These are phyloP conservation scores for Kondoa subrosea DNA, from an alignment of 768 basidiomycete species.

Conservation along the genomic window DNA sequence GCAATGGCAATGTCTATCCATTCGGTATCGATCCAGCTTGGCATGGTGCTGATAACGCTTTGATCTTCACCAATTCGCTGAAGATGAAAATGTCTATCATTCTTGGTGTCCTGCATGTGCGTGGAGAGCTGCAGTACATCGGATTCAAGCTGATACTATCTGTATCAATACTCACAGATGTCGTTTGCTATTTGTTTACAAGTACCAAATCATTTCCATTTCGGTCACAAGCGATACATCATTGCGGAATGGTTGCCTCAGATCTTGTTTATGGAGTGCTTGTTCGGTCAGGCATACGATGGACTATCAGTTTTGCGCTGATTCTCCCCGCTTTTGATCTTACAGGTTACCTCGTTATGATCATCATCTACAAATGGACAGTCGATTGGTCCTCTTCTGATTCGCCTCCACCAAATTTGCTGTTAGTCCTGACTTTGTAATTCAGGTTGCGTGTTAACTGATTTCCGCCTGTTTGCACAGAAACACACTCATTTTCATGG, in stretches of 20 bases:
- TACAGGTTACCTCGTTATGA: slow-evolving; percentile 56
- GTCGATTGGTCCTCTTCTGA: slow-evolving; percentile 66
- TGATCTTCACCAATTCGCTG: slow-evolving; percentile 94
- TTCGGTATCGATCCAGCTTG: slow-evolving; percentile 90
- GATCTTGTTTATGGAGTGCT: slow-evolving; percentile 90
- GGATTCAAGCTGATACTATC: no score
- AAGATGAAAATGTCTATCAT: slow-evolving; percentile 99
- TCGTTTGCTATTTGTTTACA: slow-evolving; percentile 93
- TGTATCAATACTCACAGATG: slow-evolving; percentile 48
- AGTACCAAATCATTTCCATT: slow-evolving; percentile 84
- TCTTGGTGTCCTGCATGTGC: slow-evolving; percentile 84
- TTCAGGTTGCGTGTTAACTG: not conserved
- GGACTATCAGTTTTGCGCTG: not conserved
- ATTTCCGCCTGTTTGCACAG: not conserved
- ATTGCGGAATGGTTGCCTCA: slow-evolving; percentile 93
- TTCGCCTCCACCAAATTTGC: slow-evolving; percentile 62
- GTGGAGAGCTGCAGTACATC: slow-evolving; percentile 26
- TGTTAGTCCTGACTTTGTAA: slow-evolving; percentile 39
- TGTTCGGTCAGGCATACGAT: slow-evolving; percentile 47
- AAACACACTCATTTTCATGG: slow-evolving; percentile 88
- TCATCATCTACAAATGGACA: slow-evolving; percentile 94
- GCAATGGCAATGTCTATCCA: slow-evolving; percentile 61
- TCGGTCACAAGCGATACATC: slow-evolving; percentile 70
- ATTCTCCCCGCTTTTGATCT: not conserved
- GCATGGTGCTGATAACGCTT: slow-evolving; percentile 78